Conservation (phyloP, 441 rosid species). For the Erysimum pusillum region DNA sequence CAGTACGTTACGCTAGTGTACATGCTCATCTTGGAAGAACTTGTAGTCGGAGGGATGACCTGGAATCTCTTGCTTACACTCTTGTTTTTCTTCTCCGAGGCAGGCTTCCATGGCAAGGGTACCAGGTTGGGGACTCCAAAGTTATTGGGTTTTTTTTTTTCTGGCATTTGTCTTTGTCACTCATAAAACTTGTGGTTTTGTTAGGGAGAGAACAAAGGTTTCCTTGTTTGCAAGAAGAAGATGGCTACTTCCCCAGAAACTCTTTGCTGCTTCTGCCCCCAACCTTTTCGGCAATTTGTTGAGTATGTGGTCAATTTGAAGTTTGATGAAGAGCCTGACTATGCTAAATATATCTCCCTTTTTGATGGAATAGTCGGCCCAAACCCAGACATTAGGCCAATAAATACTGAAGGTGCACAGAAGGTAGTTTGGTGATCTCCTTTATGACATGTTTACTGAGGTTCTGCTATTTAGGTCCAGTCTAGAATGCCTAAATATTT, state of each 20-base stretch:
- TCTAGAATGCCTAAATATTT: conserved; percentile 19
- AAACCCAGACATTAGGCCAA: conserved; percentile 86
- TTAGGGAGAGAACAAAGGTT: conserved; percentile 94
- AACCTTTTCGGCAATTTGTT: conserved; percentile 83
- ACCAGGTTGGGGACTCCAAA: conserved; percentile 63
- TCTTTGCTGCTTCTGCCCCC: conserved; percentile 84
- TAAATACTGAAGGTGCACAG: conserved; percentile 95
- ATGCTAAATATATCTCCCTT: conserved; percentile 87
- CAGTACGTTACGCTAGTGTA: conserved; percentile 96
- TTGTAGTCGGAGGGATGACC: conserved; percentile 94
- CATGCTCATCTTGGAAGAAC: conserved; percentile 99
- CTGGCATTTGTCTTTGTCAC: neutral
- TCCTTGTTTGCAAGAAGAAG: conserved; percentile 96
- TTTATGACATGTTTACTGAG: conserved; percentile 18
- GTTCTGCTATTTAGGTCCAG: neutral
- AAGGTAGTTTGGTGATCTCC: conserved; percentile 63
- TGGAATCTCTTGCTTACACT: conserved; percentile 97
- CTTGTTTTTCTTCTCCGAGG: conserved; percentile 95
- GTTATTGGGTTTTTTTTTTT: neutral
- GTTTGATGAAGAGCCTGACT: conserved; percentile 95
- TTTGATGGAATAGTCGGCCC: conserved; percentile 91
- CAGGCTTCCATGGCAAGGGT: conserved; percentile 97
- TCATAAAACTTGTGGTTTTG: conserved; percentile 33
- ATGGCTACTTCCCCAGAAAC: conserved; percentile 95
- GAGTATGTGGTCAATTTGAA: conserved; percentile 90